These are phyloP conservation scores for Phytophthora niederhauseri DNA, from an alignment of 352 stramenopile genomes.

Conservation along the genomic window DNA sequence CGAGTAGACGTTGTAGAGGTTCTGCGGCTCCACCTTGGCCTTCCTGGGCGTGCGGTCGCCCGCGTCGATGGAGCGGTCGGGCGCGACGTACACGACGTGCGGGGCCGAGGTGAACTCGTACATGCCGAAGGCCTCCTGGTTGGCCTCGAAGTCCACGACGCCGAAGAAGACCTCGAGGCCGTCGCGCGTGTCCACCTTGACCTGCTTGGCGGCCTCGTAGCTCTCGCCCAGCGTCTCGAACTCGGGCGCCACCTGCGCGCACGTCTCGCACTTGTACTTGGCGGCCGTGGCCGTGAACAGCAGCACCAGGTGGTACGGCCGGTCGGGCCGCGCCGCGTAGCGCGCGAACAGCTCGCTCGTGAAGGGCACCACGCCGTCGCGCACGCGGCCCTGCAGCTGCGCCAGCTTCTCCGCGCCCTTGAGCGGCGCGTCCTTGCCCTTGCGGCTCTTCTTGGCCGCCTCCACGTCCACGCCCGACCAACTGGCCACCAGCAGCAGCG, in stretches of 20 bases:
- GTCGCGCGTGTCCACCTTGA: slow-evolving; percentile 77
- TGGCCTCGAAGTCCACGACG: slow-evolving; percentile 78
- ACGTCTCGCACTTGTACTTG: slow-evolving; percentile 82
- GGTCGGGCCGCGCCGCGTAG: slow-evolving; percentile 65
- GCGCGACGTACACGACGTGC: slow-evolving; percentile 76
- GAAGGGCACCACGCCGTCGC: slow-evolving; percentile 69
- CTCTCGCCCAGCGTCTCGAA: slow-evolving; percentile 69
- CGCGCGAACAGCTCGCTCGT: slow-evolving; percentile 59
- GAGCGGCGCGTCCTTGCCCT: slow-evolving; percentile 31
- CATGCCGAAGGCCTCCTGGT: slow-evolving; percentile 70
- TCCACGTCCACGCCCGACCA: slow-evolving; percentile 28
- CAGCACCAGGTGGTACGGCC: slow-evolving; percentile 82
- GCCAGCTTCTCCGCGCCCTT: slow-evolving; percentile 70
- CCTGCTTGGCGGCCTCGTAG: slow-evolving; percentile 66
- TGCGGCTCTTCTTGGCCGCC: slow-evolving; percentile 57
- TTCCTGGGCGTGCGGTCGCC: slow-evolving; percentile 60
- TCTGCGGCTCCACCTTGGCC: slow-evolving; percentile 48
- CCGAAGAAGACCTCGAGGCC: slow-evolving; percentile 80
- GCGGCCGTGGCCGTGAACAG: slow-evolving; percentile 77
- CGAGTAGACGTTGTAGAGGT: slow-evolving; percentile 86
- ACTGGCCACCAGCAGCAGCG: slow-evolving; percentile 46
- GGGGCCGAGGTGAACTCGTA: slow-evolving; percentile 84
- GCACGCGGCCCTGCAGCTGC: slow-evolving; percentile 51
- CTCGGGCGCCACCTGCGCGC: slow-evolving; percentile 72
- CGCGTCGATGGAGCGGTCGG: slow-evolving; percentile 59